A percentile compares a stretch with the other conserved stretches of the same genome.
Evolutionary conservation across 140 eudicot species (phyloP).

Genomic region (Stevia rebaudiana): DNA sequence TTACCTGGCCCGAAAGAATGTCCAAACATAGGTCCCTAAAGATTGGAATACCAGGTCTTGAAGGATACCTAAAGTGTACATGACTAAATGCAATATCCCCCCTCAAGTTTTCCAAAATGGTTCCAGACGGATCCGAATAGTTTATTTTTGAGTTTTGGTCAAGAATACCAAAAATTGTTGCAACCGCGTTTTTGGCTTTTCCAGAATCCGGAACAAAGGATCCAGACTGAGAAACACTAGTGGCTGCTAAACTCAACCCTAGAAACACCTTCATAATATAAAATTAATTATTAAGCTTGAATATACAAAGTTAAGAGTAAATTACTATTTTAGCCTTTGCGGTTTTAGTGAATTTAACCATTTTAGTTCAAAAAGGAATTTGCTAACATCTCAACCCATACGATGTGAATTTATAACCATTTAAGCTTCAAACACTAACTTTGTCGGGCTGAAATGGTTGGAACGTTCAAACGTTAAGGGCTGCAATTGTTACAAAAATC

Average conservation of each 20-base stretch:
- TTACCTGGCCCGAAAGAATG: conserved; percentile 47
- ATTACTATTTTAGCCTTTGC: no score
- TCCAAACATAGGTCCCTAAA: conserved; percentile 40
- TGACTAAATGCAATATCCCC: conserved; percentile 42
- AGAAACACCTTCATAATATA: conserved; percentile 44
- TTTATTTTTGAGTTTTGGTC: conserved; percentile 48
- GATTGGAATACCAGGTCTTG: conserved; percentile 42
- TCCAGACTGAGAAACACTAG: conserved; percentile 46
- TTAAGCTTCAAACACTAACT: no score
- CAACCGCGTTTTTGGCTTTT: conserved; percentile 40
- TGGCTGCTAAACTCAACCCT: conserved; percentile 51
- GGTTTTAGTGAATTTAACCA: no score
- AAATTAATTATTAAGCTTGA: neutral
- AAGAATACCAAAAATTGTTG: conserved; percentile 50
- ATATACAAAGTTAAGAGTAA: no score
- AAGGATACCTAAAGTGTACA: conserved; percentile 46
- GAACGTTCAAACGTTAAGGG: no score
- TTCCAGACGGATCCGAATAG: conserved; percentile 14
- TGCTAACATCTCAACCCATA: no score
- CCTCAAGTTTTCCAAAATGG: conserved; percentile 30
- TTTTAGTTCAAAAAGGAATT: no score
- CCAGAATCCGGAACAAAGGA: conserved; percentile 49
- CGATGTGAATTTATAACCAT: no score
- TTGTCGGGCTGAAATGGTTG: no score
- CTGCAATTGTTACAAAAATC: no score